Evolutionary conservation across 2,329 filamentous ascomycete species (phyloP), one percentile per base, ranked within the genome.

Genomic region (Colletotrichum sp.): DNA sequence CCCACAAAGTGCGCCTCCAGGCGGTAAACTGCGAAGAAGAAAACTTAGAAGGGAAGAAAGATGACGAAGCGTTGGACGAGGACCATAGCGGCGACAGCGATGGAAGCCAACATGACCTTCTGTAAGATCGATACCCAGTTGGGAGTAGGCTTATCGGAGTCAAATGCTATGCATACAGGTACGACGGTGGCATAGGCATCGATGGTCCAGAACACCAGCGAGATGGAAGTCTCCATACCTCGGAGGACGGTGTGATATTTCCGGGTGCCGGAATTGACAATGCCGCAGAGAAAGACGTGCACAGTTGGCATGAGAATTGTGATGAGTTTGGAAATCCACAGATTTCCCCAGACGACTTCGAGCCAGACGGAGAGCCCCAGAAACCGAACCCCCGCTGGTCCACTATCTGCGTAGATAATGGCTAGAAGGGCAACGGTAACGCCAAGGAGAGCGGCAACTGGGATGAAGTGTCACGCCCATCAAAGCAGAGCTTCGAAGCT

Each of bases 1-100:
- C 89, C 91, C 73, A 30, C 30, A 30, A 30, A 10, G 30, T 30
- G 30, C 30, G 30, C 30, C 30, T 30, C 30, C 30, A 30, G 30
- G 30, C 30, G 9, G 30, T 10, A 30, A 30, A 30, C 30, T 30
- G 30, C 30, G 30, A 30, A 30, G 28, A 30, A 30, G 30, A 30
- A 30, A 30, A 30, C 30, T 30, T 30, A 30, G 30, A 30, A 30
- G 30, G 30, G 30, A 30, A 30, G 30, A 30, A 30, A 30, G 30
- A 71, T 75, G 49, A 75, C 13, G 30, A 72, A 66, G 16, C 69
- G 21, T 16, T 75, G 57, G 18, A 75, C 28, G 8, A 75, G 52
- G 26, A 75, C 49, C 64, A 75, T 69, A 10, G 68, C 65, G 8
- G 71, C 44, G 15, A 73, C 65, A 12, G 64, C 36, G 8, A 73